These are phyloP conservation scores for Chlorella sp. DNA, from an alignment of 139 green algal genomes.

Conservation along the genomic window DNA sequence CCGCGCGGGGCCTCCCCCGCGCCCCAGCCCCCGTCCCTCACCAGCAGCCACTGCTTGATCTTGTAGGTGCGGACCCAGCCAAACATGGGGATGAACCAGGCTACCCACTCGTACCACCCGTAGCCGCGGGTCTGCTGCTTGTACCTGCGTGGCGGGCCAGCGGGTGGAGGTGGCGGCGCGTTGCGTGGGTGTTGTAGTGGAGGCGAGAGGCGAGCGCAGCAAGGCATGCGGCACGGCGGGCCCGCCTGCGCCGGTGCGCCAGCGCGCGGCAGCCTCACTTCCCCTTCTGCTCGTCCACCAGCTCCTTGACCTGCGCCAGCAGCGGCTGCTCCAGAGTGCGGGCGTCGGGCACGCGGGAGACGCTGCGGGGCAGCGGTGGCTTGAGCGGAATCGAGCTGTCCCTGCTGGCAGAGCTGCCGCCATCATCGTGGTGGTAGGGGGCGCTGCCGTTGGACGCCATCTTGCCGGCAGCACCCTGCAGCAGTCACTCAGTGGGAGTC, in stretches of 20 bases:
- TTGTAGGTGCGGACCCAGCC: slow-evolving; percentile 65
- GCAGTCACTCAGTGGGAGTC: too few species aligned
- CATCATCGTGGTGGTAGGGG: neutral
- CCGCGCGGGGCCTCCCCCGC: too few species aligned
- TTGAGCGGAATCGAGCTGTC: too few species aligned
- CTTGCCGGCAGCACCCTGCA: neutral
- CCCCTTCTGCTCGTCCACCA: slow-evolving; percentile 5
- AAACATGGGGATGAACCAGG: slow-evolving; percentile 52
- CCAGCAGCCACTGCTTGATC: slow-evolving; percentile 37
- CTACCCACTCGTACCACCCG: neutral
- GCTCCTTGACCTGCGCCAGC: slow-evolving; percentile 5
- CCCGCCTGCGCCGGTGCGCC: neutral
- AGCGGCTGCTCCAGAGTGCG: slow-evolving; percentile 5
- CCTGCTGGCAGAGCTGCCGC: neutral
- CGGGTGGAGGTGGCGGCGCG: neutral
- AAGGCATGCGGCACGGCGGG: neutral
- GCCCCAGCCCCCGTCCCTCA: too few species aligned
- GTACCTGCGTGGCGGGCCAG: slow-evolving; percentile 4
- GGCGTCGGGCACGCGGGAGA: neutral
- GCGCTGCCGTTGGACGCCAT: neutral
- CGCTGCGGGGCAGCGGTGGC: neutral
- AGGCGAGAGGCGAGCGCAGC: neutral
- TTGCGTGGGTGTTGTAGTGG: neutral
- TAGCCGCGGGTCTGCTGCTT: neutral
- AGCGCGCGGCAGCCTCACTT: slow-evolving; percentile 6